These are phyloP conservation scores for Eutypella sp. DNA, from an alignment of 2,329 filamentous ascomycete species.

Conservation along the genomic window DNA sequence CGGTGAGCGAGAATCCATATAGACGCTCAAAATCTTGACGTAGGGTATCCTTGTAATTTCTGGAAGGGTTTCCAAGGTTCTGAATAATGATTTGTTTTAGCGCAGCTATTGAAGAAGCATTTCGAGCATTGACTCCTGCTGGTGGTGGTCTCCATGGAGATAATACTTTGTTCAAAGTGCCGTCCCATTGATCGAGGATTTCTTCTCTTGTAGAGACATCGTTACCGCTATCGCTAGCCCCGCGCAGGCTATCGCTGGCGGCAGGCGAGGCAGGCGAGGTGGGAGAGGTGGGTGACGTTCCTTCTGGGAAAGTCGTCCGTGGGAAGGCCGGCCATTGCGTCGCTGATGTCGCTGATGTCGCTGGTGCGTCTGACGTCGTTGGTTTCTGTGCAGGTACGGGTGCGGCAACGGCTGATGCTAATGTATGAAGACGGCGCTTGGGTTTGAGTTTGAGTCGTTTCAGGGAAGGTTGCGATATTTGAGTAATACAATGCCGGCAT, in stretches of 20 bases:
- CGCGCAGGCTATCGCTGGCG: too few species aligned
- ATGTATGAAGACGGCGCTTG: conserved; percentile 11
- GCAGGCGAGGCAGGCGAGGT: too few species aligned
- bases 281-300: too few species aligned
- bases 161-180: conserved; percentile 5
- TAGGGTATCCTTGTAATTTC: conserved; percentile 9
- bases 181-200: conserved; percentile 4
- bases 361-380: too few species aligned
- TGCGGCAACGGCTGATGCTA: conserved; percentile 4
- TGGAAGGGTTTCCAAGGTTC: conserved; percentile 14
- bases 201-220: neutral
- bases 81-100: too few species aligned
- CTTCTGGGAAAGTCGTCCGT: too few species aligned
- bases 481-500: conserved; percentile 25
- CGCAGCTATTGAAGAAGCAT: too few species aligned
- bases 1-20: conserved; percentile 15
- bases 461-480: conserved; percentile 11
- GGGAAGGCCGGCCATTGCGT: too few species aligned
- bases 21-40: conserved; percentile 11
- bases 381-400: conserved; percentile 4
- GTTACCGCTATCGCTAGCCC: too few species aligned
- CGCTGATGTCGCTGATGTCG: too few species aligned
- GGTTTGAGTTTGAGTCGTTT: conserved; percentile 5
- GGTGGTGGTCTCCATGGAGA: conserved; percentile 1
- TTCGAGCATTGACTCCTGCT: too few species aligned